phyloP scores from a whole-genome alignment of 2,329 filamentous ascomycete genomes.

The Drechslerella dactyloides region DNA sequence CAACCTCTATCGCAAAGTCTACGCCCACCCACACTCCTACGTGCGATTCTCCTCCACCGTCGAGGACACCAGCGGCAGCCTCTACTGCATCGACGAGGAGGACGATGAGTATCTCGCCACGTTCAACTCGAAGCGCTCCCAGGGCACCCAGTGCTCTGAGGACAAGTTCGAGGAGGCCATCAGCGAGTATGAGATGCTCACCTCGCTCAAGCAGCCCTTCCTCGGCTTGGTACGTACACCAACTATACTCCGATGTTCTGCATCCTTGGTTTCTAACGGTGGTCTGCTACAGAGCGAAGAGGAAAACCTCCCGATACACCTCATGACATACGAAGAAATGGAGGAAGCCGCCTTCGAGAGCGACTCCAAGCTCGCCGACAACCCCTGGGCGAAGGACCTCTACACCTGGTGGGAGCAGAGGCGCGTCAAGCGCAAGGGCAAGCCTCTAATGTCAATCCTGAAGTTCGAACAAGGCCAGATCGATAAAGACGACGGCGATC shows the following conservation, averaged over 20 bases:
- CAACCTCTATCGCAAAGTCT: slow-evolving; percentile 78
- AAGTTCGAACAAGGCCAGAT: slow-evolving; percentile 89
- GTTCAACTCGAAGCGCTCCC: slow-evolving; percentile 76
- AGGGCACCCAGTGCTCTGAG: slow-evolving; percentile 74
- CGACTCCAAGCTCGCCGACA: slow-evolving; percentile 44
- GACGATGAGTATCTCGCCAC: slow-evolving; percentile 83
- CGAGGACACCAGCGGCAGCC: slow-evolving; percentile 87
- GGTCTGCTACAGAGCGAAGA: slow-evolving; percentile 12
- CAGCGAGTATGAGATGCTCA: slow-evolving; percentile 90
- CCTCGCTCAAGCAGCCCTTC: slow-evolving; percentile 81
- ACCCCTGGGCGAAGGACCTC: slow-evolving; percentile 38
- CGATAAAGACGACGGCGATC: slow-evolving; percentile 93
- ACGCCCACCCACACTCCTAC: slow-evolving; percentile 86
- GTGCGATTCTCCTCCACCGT: slow-evolving; percentile 98
- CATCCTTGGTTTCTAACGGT: not conserved
- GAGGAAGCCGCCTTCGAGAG: slow-evolving; percentile 61
- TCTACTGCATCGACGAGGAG: slow-evolving; percentile 93
- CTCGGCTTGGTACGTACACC: slow-evolving; percentile 63
- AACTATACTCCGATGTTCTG: not conserved
- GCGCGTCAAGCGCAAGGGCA: slow-evolving; percentile 71
- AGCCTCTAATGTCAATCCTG: slow-evolving; percentile 74
- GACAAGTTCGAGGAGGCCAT: slow-evolving; percentile 93
- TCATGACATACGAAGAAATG: slow-evolving; percentile 76
- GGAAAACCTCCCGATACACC: slow-evolving; percentile 79
- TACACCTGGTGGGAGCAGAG: slow-evolving; percentile 74